These are phyloP conservation scores for Cercophora sp. DNA, from an alignment of 495 filamentous ascomycete species.

Conservation along the genomic window DNA sequence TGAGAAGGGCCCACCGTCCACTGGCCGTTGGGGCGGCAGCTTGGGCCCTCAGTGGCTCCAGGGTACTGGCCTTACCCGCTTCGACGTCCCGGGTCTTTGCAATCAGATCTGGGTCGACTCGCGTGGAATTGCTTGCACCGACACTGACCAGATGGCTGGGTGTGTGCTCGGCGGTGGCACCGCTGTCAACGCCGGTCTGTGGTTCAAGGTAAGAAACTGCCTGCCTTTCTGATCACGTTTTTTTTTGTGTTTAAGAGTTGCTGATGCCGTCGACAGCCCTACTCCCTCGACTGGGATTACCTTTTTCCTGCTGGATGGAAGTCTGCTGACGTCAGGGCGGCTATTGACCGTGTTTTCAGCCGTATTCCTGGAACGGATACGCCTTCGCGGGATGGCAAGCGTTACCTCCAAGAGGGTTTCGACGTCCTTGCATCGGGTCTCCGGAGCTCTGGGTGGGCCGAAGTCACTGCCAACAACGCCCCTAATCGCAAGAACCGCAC, in stretches of 20 bases:
- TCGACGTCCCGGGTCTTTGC: conserved; percentile 70
- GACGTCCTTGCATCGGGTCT: conserved; percentile 55
- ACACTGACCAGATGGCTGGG: conserved; percentile 62
- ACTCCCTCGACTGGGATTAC: conserved; percentile 62
- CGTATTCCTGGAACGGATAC: conserved; percentile 67
- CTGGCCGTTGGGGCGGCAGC: conserved; percentile 53
- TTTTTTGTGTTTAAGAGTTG: too few species aligned
- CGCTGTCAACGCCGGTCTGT: conserved; percentile 62
- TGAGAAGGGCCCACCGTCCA: conserved; percentile 57
- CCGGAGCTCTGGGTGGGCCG: conserved; percentile 54
- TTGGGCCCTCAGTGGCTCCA: conserved; percentile 58
- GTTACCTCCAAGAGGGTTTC: conserved; percentile 65
- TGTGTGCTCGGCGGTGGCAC: conserved; percentile 44
- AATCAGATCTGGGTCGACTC: conserved; percentile 60
- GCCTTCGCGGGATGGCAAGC: conserved; percentile 64
- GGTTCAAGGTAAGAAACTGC: conserved; percentile 39
- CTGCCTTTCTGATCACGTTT: too few species aligned
- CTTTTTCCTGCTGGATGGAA: conserved; percentile 75
- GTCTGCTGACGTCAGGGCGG: conserved; percentile 53
- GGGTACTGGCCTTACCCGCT: conserved; percentile 61
- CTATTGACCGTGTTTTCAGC: conserved; percentile 57
- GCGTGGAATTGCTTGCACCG: conserved; percentile 56
- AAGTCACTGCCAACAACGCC: conserved; percentile 55
- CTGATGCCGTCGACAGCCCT: conserved; percentile 21
- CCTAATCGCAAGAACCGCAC: conserved; percentile 65